Base-by-base conservation (phyloP, 176 grass and related monocot species). In the Oryza coarctata region DNA sequence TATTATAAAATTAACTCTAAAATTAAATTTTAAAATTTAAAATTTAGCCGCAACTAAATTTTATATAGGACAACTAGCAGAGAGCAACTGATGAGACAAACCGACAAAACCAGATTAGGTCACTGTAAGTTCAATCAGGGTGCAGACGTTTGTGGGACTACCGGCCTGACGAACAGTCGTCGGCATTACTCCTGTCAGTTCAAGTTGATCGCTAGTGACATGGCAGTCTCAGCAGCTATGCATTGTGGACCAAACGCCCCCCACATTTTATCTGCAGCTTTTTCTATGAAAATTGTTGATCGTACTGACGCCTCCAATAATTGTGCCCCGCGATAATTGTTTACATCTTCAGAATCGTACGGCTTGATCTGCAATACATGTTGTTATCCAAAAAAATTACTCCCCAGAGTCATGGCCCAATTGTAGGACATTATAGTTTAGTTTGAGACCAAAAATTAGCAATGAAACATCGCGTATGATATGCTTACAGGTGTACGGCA, bases 151-250 rank as follows among this genome's bases (percentile, higher is more conserved):
- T 33, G 39, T 12, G 5, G 43, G 9, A 22, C 41, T n/a, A 14
- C 10, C 43, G 13, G 43, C 13, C 43, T 12, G 43, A 45, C 43
- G 43, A 12, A 15, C 43, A 45, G 43, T 45, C 43, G 43, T 12
- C 6, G 17, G 17, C 17, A 52, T 52, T 18, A 18, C 49, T 20
- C 15, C 18, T 69, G 65, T 10, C 45, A 39, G 65, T 66, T 30
- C 77, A 68, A 58, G 26, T 70, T 29, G 34, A 43, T 72, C 20
- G 28, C 28, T 64, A 64, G 57, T 43, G 65, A 73, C 52, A 73
- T 17, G 13, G 68, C 68, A 28, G 80, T 73, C 50, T 55, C n/a
- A 17, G 49, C 49, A 52, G 49, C 52, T 63, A 5, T 26, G 27
- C 23, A 9, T 5, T 13, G 57, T 74, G 60, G 58, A 74, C 70